phyloP scores from a whole-genome alignment of 805 yeast species.

The Suhomyces prunicola region DNA sequence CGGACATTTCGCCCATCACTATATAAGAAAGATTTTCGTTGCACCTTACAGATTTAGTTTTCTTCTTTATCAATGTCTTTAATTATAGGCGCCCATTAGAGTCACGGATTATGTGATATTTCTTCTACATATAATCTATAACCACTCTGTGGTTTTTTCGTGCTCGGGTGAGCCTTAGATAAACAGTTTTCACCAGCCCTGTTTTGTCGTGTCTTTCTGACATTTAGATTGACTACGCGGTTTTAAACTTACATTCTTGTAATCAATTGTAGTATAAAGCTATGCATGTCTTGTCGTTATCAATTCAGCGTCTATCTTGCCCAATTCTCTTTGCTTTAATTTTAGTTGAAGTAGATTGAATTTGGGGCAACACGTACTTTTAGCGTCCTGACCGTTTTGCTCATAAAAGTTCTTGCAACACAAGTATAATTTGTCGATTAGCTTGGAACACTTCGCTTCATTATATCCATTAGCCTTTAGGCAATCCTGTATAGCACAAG shows the following conservation, averaged over 20 bases:
- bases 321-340: slow-evolving; percentile 59
- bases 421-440: slow-evolving; percentile 66
- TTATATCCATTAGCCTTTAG: slow-evolving; percentile 57
- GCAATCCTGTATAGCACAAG: slow-evolving; percentile 84
- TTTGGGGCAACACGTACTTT: slow-evolving; percentile 76
- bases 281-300: slow-evolving; percentile 8
- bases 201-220: slow-evolving; percentile 51
- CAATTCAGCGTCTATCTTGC: slow-evolving; percentile 57
- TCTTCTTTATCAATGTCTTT: slow-evolving; percentile 42
- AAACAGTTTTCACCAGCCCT: slow-evolving; percentile 50
- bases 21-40: slow-evolving; percentile 5
- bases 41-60: slow-evolving; percentile 11
- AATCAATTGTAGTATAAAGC: not conserved
- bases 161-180: slow-evolving; percentile 96
- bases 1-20: slow-evolving; percentile 4
- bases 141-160: slow-evolving; percentile 53
- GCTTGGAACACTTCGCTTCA: slow-evolving; percentile 69
- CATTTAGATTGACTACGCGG: slow-evolving; percentile 60
- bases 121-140: slow-evolving; percentile 47
- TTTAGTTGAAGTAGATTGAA: slow-evolving; percentile 61
- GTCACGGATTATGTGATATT: slow-evolving; percentile 55
- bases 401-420: slow-evolving; percentile 72
- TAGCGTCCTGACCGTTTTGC: slow-evolving; percentile 54
- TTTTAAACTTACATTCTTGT: slow-evolving; percentile 59
- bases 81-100: slow-evolving; percentile 79